Conservation (phyloP, 345 rosid genomes). For the Eucalyptus albens region DNA sequence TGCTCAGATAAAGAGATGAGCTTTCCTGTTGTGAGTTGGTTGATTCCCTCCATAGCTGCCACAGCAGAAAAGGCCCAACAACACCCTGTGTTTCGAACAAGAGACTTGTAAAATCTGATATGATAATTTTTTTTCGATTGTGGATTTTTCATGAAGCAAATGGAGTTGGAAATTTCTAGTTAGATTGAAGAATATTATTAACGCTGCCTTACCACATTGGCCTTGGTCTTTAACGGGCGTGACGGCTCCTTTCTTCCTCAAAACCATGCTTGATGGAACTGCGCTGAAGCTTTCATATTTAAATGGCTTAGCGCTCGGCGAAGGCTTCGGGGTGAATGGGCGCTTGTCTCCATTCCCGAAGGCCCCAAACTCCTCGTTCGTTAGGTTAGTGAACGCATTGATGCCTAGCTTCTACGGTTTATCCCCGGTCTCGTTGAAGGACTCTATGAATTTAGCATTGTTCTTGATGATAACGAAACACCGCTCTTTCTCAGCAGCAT, state of each 20-base stretch:
- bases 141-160: too few relatives aligned
- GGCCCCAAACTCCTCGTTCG: constrained; percentile 6
- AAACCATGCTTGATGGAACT: neutral
- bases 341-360: neutral
- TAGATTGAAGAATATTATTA: too few relatives aligned
- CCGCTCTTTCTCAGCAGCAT: constrained; percentile 4
- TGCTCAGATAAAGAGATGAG: neutral
- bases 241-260: neutral
- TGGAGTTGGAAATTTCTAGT: too few relatives aligned
- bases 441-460: constrained; percentile 13
- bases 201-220: neutral
- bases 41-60: neutral
- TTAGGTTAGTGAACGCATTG: constrained; percentile 18
- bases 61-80: neutral
- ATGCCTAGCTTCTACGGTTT: constrained; percentile 17
- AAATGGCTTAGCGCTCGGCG: neutral
- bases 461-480: constrained; percentile 13
- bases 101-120: too few relatives aligned
- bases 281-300: neutral
- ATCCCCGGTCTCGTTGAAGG: neutral
- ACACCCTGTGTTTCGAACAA: neutral
- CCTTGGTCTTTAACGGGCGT: neutral
- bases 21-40: neutral
- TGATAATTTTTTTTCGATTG: too few relatives aligned
- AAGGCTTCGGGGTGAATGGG: neutral